A percentile compares a stretch with the other conserved stretches of the same genome.
Conservation (phyloP, 257 asterid genomes). For the Nemophila menziesii region DNA sequence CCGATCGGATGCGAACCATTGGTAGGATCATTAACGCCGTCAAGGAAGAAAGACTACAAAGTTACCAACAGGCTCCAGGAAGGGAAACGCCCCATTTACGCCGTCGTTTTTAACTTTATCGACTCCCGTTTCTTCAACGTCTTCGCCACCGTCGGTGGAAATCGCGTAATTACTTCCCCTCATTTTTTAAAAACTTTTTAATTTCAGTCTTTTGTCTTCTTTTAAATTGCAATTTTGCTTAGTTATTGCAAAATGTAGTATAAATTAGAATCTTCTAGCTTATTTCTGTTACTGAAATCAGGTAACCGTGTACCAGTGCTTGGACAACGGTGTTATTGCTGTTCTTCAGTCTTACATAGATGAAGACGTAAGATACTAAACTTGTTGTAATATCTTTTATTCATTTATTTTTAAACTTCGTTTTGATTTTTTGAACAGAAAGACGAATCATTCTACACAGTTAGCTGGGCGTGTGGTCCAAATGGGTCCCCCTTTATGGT, state of each 20-base stretch:
- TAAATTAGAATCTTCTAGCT: no score
- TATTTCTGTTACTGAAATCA: slow-evolving; percentile 10
- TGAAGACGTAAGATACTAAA: slow-evolving; percentile 59
- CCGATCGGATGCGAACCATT: slow-evolving; percentile 75
- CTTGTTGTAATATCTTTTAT: neutral
- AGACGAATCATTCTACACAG: slow-evolving; percentile 94
- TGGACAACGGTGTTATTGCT: slow-evolving; percentile 86
- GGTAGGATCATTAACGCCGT: slow-evolving; percentile 62
- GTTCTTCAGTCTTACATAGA: slow-evolving; percentile 94
- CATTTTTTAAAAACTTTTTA: slow-evolving; percentile 3
- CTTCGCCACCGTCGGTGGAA: slow-evolving; percentile 95
- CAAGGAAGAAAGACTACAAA: slow-evolving; percentile 71
- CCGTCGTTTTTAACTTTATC: slow-evolving; percentile 87
- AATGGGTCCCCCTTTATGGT: slow-evolving; percentile 76
- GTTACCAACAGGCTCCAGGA: slow-evolving; percentile 89
- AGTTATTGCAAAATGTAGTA: neutral
- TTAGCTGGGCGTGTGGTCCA: slow-evolving; percentile 89
- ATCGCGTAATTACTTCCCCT: slow-evolving; percentile 35
- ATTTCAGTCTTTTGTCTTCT: neutral
- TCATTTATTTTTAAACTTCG: slow-evolving; percentile 22
- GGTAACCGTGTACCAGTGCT: slow-evolving; percentile 94
- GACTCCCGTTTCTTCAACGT: slow-evolving; percentile 78
- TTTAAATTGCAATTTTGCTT: neutral
- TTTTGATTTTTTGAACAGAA: slow-evolving; percentile 56
- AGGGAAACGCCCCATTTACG: slow-evolving; percentile 89